Evolutionary conservation across 805 yeast genomes (phyloP).

Genomic region (Starmerella kuoi): DNA sequence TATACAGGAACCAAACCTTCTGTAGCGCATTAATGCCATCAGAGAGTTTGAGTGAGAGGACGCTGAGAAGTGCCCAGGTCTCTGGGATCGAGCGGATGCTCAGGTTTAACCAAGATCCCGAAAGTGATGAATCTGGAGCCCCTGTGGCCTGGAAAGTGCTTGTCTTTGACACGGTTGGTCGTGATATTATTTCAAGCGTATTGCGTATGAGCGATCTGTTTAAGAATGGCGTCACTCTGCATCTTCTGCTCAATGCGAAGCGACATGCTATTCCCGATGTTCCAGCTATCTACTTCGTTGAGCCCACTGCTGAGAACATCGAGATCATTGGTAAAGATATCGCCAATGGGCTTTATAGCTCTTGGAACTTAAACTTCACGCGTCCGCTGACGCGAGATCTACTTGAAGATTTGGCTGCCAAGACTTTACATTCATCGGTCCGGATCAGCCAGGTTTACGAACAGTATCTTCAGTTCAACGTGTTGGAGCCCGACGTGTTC

Average conservation of each 20-base stretch:
- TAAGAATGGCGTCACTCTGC: constrained; percentile 85
- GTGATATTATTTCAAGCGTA: constrained; percentile 82
- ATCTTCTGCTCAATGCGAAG: constrained; percentile 55
- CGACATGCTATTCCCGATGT: constrained; percentile 87
- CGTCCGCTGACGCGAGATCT: constrained; percentile 64
- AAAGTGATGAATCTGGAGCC: constrained; percentile 9
- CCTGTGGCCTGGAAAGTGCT: constrained; percentile 67
- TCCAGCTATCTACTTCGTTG: constrained; percentile 84
- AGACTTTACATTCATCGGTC: constrained; percentile 53
- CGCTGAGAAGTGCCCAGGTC: constrained; percentile 28
- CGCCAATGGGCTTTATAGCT: constrained; percentile 60
- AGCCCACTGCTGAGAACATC: constrained; percentile 73
- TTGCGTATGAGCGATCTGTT: constrained; percentile 81
- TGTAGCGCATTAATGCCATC: neutral
- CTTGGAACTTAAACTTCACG: constrained; percentile 75
- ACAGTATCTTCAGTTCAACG: constrained; percentile 83
- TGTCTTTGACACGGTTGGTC: constrained; percentile 67
- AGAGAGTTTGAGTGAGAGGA: constrained; percentile 4
- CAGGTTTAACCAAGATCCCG: constrained; percentile 56
- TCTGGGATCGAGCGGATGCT: constrained; percentile 68
- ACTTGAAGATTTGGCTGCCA: constrained; percentile 79
- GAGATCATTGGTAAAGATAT: constrained; percentile 59
- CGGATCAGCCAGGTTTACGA: constrained; percentile 82
- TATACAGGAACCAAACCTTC: neutral
- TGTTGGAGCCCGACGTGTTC: constrained; percentile 84